Base-by-base conservation (phyloP, 108 stramenopile species). In the Cyclostephanos tholiformis region DNA sequence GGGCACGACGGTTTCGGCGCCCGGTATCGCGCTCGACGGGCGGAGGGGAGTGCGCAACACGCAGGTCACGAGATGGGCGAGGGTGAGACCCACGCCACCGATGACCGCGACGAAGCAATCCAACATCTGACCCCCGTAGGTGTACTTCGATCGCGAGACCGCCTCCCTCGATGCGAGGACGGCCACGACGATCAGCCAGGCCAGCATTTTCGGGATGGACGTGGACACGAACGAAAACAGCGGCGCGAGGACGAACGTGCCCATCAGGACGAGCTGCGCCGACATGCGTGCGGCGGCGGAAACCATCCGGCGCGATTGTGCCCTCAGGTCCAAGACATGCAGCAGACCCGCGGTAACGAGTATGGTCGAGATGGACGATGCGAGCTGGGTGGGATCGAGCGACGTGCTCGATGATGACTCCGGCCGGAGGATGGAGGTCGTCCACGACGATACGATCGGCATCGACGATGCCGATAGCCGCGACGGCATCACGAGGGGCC, bases 1-100 rank as follows among this genome's bases (percentile, higher is more conserved):
- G n/a, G 85, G 80, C 32, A 86, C 62, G 56, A 84, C 43, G 38
- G 77, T 80, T 32, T 76, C 63, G 19, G 85, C 82, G 30, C 64
- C 60, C 27, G n/a, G 29, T 20, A 9, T 23, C 38, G 10, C 36
- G 48, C 65, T 55, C 3, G 50, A 35, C 38, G 25, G 25, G 19
- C 16, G n/a, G 10, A 52, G n/a, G 39, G 49, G 50, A 12, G 84
- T 76, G 17, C 10, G 60, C n/a, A 82, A 56, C 41, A 73, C 72
- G 19, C 49, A 65, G 7, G 30, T 7, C 26, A 73, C 53, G 41
- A 73, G 72, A 51, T 73, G 72, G 38, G 27, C 35, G 17, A 73
- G 72, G 2, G 63, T 73, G 51, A 73, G 56, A 6, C 72, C 72
- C 4, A 73, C 72, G 17, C 72, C 72, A 2, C 72, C 55, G 14